Percentiles rank a stretch among this genome's conserved stretches.
These are phyloP conservation scores for Lentinula sp. DNA, from an alignment of 768 basidiomycete genomes.

Conservation along the genomic window DNA sequence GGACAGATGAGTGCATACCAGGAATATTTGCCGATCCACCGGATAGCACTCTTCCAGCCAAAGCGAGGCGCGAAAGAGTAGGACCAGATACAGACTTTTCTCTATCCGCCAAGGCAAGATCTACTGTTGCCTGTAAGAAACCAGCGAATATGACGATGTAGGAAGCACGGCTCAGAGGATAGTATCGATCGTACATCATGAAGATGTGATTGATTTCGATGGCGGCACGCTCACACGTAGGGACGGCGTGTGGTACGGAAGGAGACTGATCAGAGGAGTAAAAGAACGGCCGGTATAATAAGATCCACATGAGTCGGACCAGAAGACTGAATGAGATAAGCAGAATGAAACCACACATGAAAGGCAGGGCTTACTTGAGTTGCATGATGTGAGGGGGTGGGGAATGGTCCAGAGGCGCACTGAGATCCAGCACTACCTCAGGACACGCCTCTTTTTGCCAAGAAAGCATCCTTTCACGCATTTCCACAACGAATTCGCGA, in stretches of 20 bases:
- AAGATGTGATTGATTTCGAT: conserved; percentile 6
- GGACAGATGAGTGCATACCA: conserved; percentile 7
- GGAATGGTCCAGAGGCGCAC: not conserved
- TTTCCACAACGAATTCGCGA: conserved; percentile 5
- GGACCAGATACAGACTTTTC: not conserved
- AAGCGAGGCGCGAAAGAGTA: conserved; percentile 4
- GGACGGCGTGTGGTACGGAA: not conserved
- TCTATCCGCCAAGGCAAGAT: conserved; percentile 2
- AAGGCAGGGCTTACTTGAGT: conserved; percentile 5
- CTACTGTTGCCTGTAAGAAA: conserved; percentile 7
- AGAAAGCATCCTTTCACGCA: not conserved
- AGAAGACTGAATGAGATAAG: conserved; percentile 2
- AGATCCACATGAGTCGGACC: conserved; percentile 8
- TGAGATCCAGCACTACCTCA: conserved; percentile 4
- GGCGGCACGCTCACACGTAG: conserved; percentile 6
- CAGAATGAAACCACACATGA: not conserved
- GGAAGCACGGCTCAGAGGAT: conserved; percentile 6
- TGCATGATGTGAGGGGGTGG: conserved; percentile 9
- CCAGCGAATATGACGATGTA: conserved; percentile 9
- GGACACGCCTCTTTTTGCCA: conserved; percentile 4
- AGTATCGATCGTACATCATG: conserved; percentile 4
- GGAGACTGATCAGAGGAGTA: conserved; percentile 1
- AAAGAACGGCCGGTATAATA: conserved; percentile 8
- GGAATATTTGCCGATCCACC: conserved; percentile 4
- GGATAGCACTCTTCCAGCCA: conserved; percentile 5